These are phyloP conservation scores for Tylopilus sp. DNA, from an alignment of 1,284 basidiomycete species.

Conservation along the genomic window DNA sequence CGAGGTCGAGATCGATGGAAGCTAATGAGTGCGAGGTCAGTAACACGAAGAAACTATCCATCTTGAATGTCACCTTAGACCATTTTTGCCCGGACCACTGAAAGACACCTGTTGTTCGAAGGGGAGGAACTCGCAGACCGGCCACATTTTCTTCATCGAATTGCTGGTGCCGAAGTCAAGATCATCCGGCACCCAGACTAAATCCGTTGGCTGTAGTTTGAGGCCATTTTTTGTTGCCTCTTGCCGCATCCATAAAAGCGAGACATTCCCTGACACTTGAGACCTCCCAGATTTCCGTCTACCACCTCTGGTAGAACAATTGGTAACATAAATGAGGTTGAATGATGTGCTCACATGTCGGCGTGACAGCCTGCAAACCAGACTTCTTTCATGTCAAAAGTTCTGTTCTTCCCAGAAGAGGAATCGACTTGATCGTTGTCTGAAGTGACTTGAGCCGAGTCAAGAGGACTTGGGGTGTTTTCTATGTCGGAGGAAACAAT, in stretches of 20 bases:
- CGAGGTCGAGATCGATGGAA: conserved; percentile 32
- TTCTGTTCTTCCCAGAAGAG: conserved; percentile 1
- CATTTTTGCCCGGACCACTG: conserved; percentile 16
- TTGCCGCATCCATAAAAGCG: conserved; percentile 41
- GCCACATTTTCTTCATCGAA: conserved; percentile 35
- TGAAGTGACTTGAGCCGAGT: background rate
- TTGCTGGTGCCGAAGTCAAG: conserved; percentile 30
- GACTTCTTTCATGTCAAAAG: conserved; percentile 39
- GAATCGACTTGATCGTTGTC: conserved; percentile 1
- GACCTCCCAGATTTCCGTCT: conserved; percentile 16
- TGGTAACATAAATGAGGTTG: background rate
- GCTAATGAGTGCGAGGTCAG: conserved; percentile 22
- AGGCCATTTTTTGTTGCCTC: conserved; percentile 38
- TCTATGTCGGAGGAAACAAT: background rate
- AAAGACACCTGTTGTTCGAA: conserved; percentile 38
- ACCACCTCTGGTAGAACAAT: conserved; percentile 33
- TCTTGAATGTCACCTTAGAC: conserved; percentile 21
- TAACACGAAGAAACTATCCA: background rate
- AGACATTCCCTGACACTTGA: conserved; percentile 33
- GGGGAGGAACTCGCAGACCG: conserved; percentile 35
- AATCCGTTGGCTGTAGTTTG: conserved; percentile 30
- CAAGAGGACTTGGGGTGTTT: background rate
- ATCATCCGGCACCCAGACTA: conserved; percentile 38
- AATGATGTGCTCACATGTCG: conserved; percentile 39
- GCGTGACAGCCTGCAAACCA: conserved; percentile 42